Base-by-base conservation (phyloP, 805 yeast species). In the Cyberlindnera japonica region DNA sequence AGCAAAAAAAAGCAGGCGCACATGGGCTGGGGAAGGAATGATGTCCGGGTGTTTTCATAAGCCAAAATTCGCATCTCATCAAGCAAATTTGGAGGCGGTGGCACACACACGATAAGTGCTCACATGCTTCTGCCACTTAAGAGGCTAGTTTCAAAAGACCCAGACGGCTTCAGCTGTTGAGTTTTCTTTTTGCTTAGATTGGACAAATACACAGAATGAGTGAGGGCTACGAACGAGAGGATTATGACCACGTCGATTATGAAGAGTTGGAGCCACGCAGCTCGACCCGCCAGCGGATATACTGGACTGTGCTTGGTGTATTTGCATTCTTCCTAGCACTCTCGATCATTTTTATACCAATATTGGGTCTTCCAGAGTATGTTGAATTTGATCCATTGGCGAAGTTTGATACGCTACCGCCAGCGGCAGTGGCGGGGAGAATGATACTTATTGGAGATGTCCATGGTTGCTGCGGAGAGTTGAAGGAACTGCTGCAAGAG, bases 381-480 rank as follows among this genome's bases (percentile, higher is more conserved):
- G 30, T 41, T 13, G 25, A 24, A 20, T 37, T 41, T 24, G 38
- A 18, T 3, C 42, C 34, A 7, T 25, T 41, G 15, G 6, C 14
- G 6, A 40, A 39, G 37, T 42, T n/a, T n/a, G n/a, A 23, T 13
- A 12, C 38, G 11, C 23, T 12, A 16, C 33, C 27, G 2, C 17
- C 20, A 14, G 39, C 24, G 15, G 35, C 36, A 10, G 19, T n/a
- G 11, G 12, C 26, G 6, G 18, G 7, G 4, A 67, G 95, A 44
- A 55, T 84, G 13, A 69, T 91, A 4, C 56, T 88, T 34, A 69
- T 90, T 19, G 97, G 98, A 4, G 98, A 90, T 59, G 77, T 90
- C 17, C 98, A 90, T 63, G 97, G 96, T 2, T 79, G 81, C 50
- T 77, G 69, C 51, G 62, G 68, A 7, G 77, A 77, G 52, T 64